These are phyloP conservation scores for Aspergillus bombycis DNA, from an alignment of 2,329 filamentous ascomycete species.

Conservation along the genomic window DNA sequence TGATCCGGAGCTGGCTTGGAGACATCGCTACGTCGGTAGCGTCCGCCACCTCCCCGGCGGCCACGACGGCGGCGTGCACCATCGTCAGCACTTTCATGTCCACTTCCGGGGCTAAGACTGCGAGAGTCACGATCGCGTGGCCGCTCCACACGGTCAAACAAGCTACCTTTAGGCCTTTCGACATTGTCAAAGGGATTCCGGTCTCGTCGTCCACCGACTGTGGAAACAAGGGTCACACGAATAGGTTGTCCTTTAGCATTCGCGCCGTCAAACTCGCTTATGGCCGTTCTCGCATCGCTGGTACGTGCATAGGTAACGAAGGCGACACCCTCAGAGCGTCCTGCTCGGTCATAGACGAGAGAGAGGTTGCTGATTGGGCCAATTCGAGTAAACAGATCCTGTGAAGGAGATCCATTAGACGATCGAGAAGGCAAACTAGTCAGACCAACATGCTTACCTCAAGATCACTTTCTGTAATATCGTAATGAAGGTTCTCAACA, in stretches of 20 bases:
- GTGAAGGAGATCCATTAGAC: not conserved
- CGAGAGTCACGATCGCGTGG: constrained; percentile 44
- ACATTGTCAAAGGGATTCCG: constrained; percentile 55
- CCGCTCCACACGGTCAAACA: constrained; percentile 66
- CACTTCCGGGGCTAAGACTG: constrained; percentile 46
- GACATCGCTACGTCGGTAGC: constrained; percentile 57
- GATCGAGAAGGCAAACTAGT: not conserved
- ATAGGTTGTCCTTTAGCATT: constrained; percentile 92
- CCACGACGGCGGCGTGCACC: constrained; percentile 46
- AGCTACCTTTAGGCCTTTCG: constrained; percentile 58
- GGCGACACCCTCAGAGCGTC: constrained; percentile 82
- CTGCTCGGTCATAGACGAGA: constrained; percentile 82
- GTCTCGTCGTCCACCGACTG: constrained; percentile 33
- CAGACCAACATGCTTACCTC: constrained; percentile 56
- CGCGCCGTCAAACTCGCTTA: constrained; percentile 82
- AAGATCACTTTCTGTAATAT: constrained; percentile 81
- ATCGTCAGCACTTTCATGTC: constrained; percentile 35
- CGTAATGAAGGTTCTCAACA: constrained; percentile 91
- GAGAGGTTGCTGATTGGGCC: constrained; percentile 71
- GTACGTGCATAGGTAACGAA: constrained; percentile 77
- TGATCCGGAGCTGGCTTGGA: constrained; percentile 63
- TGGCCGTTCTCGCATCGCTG: constrained; percentile 72
- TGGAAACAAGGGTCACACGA: constrained; percentile 68
- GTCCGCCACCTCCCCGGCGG: constrained; percentile 37
- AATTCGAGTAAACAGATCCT: constrained; percentile 82